Evolutionary conservation across 352 stramenopile genomes (phyloP), one percentile per base, ranked within the genome.

Genomic region (Phytophthora citricola): DNA sequence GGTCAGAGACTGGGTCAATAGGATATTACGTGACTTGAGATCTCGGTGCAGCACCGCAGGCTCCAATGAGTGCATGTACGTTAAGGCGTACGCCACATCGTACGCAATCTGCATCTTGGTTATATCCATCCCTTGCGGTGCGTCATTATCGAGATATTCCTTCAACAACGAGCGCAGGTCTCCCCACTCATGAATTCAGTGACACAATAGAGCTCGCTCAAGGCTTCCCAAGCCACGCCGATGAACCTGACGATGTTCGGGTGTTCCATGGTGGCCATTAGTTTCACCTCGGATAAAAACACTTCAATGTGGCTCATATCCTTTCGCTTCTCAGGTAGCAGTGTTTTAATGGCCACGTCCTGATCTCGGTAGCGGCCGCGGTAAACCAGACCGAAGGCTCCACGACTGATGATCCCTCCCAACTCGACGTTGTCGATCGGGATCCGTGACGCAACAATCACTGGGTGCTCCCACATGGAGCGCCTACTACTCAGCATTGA

Each of bases 181-280:
- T 1, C 38, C 38, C 38, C 15, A 20, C 38, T 10, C 38, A 43
- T 43, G n/a, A 11, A 43, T 14, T 43, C 38, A 11, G 38, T 43
- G 14, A 43, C 38, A 43, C 38, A 43, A 20, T 22, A 43, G 38
- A 43, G 38, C n/a, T 43, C 38, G 7, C 38, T 43, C 15, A 43
- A 43, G 5, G 15, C 38, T 20, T 43, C 38, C 38, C 38, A 43
- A 1, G 78, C 79, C 9, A 89, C 78, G 8, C 80, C 80, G 4
- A 85, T 58, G 15, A 89, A 87, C 4, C 53, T 44, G 10, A 89
- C 78, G 29, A 87, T 81, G 15, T 82, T 66, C 2, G 80, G 75
- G 40, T 89, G 80, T 3, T 83, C 77, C 49, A 87, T 67, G 2
- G 73, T 68, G 6, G 71, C 63, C 41, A 81, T 63, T 9, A 83